phyloP scores from a whole-genome alignment of 257 asterid species.

The Euphrasia confusa region DNA sequence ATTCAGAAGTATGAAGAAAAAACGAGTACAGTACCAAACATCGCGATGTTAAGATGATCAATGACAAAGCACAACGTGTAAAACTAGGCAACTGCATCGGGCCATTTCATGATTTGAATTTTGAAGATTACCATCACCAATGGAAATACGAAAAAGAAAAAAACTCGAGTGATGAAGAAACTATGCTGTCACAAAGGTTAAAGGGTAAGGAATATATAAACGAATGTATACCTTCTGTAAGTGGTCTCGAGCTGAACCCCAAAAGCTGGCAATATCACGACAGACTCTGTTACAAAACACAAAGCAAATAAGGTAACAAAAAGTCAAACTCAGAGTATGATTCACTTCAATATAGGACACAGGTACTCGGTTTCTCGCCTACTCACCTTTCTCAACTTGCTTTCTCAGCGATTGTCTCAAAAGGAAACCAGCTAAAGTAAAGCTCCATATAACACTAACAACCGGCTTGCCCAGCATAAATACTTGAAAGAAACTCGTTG shows the following conservation, averaged over 20 bases:
- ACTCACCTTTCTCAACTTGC: conserved; percentile 64
- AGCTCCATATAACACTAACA: conserved; percentile 37
- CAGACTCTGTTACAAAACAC: conserved; percentile 2
- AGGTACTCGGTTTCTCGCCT: conserved; percentile 1
- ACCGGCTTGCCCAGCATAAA: conserved; percentile 37
- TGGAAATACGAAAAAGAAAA: too few species aligned
- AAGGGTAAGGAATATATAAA: not conserved
- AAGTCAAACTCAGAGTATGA: too few species aligned
- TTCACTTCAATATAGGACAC: too few species aligned
- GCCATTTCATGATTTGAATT: not conserved
- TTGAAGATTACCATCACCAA: too few species aligned
- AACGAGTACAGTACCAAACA: not conserved
- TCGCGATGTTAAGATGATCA: not conserved
- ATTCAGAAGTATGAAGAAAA: not conserved
- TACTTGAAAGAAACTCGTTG: conserved; percentile 19
- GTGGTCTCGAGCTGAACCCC: conserved; percentile 8
- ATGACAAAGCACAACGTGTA: not conserved
- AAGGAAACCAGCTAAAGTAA: conserved; percentile 34
- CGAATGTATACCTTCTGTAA: conserved; percentile 2
- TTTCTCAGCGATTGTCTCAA: conserved; percentile 31
- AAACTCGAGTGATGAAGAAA: not conserved
- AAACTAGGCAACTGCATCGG: not conserved
- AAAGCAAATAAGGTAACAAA: not conserved
- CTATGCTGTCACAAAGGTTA: not conserved
- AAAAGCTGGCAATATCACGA: not conserved